Percentiles rank a stretch among this genome's conserved stretches.
Conservation (phyloP, 208 protist genomes). For the Leishmania mexicana region DNA sequence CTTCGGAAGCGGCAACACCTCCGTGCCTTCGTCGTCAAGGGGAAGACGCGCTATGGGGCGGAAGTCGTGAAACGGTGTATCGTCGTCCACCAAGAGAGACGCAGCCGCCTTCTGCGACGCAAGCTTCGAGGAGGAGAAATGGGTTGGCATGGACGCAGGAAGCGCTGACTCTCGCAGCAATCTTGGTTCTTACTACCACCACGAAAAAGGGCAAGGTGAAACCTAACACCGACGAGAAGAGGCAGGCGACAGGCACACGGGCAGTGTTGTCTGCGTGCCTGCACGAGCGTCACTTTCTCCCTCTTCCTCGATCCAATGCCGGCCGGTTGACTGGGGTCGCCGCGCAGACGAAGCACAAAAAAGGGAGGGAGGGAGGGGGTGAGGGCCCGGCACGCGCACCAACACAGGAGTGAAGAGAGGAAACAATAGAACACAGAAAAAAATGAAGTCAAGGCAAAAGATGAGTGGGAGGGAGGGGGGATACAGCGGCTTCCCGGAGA, state of each 20-base stretch:
- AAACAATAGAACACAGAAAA: conserved; percentile 8
- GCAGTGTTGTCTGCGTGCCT: not conserved
- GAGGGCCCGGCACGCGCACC: not conserved
- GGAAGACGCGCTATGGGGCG: conserved; percentile 15
- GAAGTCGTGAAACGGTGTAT: conserved; percentile 18
- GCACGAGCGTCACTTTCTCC: not conserved
- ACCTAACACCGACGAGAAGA: not conserved
- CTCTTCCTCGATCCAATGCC: not conserved
- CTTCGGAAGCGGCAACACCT: conserved; percentile 2
- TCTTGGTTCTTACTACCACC: not conserved
- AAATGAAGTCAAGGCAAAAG: conserved; percentile 11
- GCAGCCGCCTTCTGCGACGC: conserved; percentile 20
- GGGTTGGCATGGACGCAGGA: conserved; percentile 6
- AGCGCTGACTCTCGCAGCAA: not conserved
- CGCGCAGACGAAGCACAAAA: not conserved
- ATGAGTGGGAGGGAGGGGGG: not conserved
- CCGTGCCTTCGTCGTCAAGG: conserved; percentile 16
- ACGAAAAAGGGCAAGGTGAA: not conserved
- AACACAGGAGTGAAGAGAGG: conserved; percentile 1
- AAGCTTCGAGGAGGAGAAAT: conserved; percentile 22
- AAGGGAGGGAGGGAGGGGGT: not conserved
- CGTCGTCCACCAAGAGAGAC: conserved; percentile 11
- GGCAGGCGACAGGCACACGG: not conserved
- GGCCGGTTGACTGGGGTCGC: not conserved
- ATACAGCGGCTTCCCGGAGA: not conserved